Percentiles rank a stretch among this genome's conserved stretches.
Evolutionary conservation across 441 rosid species (phyloP).

Genomic region (Melastoma candidum): DNA sequence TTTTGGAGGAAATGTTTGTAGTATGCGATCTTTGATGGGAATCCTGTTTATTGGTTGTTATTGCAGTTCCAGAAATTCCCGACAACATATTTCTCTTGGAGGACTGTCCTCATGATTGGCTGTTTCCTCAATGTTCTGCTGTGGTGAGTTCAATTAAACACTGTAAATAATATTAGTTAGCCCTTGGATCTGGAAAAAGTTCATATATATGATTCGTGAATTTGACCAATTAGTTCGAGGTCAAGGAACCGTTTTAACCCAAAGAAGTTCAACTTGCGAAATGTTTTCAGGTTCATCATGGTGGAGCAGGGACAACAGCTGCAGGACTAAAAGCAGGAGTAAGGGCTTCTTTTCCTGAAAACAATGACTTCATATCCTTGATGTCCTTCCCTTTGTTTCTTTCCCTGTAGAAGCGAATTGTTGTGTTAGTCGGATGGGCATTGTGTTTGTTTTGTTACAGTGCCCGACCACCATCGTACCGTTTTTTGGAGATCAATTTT

Average conservation of each 20-base stretch:
- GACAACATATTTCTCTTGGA: conserved; percentile 65
- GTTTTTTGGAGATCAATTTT: conserved; percentile 97
- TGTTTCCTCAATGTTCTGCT: conserved; percentile 96
- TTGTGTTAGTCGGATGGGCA: conserved; percentile 2
- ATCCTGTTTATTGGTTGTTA: background rate
- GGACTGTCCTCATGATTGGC: conserved; percentile 98
- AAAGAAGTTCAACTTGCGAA: conserved; percentile 11
- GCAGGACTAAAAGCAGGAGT: conserved; percentile 97
- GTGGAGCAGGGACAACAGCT: conserved; percentile 99
- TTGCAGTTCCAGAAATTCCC: conserved; percentile 62
- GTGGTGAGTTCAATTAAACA: conserved; percentile 45
- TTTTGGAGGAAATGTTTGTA: background rate
- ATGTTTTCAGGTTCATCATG: conserved; percentile 81
- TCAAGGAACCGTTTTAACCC: background rate
- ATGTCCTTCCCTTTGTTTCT: conserved; percentile 1
- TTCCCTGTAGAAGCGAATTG: background rate
- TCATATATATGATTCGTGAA: too few species aligned
- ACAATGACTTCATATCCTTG: background rate
- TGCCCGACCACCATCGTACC: conserved; percentile 97
- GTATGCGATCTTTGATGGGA: background rate
- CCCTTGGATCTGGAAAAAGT: too few species aligned
- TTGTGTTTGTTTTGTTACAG: conserved; percentile 28
- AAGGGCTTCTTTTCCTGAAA: conserved; percentile 11
- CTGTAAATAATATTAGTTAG: background rate
- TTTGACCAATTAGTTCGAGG: too few species aligned